phyloP scores from a whole-genome alignment of 208 protist species.

The Crithidia brevicula region DNA sequence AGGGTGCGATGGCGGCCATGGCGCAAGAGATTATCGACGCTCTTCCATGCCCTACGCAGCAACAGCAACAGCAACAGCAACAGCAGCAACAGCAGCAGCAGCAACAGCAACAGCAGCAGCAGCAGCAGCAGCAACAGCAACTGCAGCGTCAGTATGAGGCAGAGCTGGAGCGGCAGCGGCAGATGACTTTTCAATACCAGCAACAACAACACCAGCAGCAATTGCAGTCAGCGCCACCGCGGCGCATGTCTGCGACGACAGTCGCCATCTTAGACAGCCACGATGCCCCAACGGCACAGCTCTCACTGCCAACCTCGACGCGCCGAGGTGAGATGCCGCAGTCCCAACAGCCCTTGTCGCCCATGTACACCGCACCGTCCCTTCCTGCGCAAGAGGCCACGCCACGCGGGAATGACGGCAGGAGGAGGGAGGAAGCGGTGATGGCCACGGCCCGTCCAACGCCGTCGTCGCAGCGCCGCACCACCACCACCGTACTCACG shows the following conservation, averaged over 20 bases:
- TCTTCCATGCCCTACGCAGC: not conserved
- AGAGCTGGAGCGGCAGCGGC: not conserved
- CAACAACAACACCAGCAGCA: constrained; percentile 10
- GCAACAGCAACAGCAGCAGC: not conserved
- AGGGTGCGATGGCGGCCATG: constrained; percentile 8
- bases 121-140: not conserved
- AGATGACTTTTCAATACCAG: no score
- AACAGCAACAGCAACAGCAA: not conserved
- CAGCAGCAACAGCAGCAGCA: not conserved
- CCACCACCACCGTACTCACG: not conserved
- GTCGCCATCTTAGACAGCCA: constrained; percentile 15
- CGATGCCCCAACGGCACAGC: constrained; percentile 15
- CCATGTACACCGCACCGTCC: not conserved
- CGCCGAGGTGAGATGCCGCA: constrained; percentile 6
- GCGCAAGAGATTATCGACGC: constrained; percentile 14
- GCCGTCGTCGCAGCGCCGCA: constrained; percentile 4
- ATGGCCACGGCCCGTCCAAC: not conserved
- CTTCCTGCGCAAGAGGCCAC: not conserved
- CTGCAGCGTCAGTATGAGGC: not conserved
- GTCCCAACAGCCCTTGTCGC: not conserved
- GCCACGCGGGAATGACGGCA: not conserved
- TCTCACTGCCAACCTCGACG: not conserved
- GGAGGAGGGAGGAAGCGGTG: not conserved
- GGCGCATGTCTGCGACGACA: constrained; percentile 8
- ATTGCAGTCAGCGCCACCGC: not conserved